phyloP scores from a whole-genome alignment of 768 basidiomycete genomes.

The Mycena kentingensis region DNA sequence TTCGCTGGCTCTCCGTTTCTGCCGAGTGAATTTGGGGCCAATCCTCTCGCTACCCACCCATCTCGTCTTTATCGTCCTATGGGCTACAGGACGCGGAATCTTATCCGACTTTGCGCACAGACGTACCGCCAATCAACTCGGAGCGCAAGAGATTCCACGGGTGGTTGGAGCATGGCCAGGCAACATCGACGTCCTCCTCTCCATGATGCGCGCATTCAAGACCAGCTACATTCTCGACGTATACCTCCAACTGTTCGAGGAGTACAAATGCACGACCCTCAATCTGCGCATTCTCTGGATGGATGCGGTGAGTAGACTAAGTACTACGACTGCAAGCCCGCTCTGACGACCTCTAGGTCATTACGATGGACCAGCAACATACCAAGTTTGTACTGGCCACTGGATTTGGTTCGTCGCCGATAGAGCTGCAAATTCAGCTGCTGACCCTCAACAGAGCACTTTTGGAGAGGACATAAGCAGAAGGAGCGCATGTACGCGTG shows the following conservation, averaged over 20 bases:
- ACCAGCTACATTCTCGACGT: slow-evolving; percentile 64
- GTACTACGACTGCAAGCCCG: neutral
- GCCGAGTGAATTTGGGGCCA: slow-evolving; percentile 35
- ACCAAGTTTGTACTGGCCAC: slow-evolving; percentile 65
- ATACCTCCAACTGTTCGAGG: slow-evolving; percentile 66
- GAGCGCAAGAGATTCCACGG: slow-evolving; percentile 54
- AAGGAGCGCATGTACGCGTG: slow-evolving; percentile 64
- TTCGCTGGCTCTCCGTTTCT: slow-evolving; percentile 30
- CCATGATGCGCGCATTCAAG: slow-evolving; percentile 55
- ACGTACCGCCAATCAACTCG: slow-evolving; percentile 48
- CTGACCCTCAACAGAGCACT: slow-evolving; percentile 35
- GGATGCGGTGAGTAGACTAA: slow-evolving; percentile 54
- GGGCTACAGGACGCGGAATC: slow-evolving; percentile 38
- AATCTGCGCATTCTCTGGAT: slow-evolving; percentile 70
- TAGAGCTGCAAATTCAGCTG: neutral
- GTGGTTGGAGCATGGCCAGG: slow-evolving; percentile 76
- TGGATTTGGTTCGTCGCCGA: slow-evolving; percentile 44
- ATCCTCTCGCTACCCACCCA: slow-evolving; percentile 40
- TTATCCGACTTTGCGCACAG: slow-evolving; percentile 39
- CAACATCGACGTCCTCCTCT: slow-evolving; percentile 69
- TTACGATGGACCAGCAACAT: slow-evolving; percentile 75
- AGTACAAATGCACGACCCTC: slow-evolving; percentile 70
- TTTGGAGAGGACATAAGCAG: slow-evolving; percentile 66
- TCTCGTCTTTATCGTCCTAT: slow-evolving; percentile 43
- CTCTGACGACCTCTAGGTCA: slow-evolving; percentile 46